Evolutionary conservation across 352 stramenopile species (phyloP).

Genomic region (Pythium plurisporium): DNA sequence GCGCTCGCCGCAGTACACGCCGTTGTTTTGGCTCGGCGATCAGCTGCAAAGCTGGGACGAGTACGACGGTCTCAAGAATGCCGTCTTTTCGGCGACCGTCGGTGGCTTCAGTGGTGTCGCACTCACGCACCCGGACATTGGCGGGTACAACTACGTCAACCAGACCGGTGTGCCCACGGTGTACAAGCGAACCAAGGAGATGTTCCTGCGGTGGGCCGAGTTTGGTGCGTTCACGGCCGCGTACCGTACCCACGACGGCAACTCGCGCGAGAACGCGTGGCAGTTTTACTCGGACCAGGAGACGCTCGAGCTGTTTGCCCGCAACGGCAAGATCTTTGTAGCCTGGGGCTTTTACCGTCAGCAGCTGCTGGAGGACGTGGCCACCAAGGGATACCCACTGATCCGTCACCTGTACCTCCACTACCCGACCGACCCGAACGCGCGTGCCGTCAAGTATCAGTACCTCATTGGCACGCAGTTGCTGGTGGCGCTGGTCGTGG

Average conservation of each 20-base stretch:
- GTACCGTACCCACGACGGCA: slow-evolving; percentile 16
- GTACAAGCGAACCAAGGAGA: slow-evolving; percentile 7
- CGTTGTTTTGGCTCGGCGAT: slow-evolving; percentile 13
- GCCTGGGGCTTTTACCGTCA: slow-evolving; percentile 14
- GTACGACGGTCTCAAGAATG: slow-evolving; percentile 17
- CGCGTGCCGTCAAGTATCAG: slow-evolving; percentile 5
- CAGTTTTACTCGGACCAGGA: slow-evolving; percentile 17
- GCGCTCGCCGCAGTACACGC: slow-evolving; percentile 14
- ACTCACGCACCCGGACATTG: slow-evolving; percentile 15
- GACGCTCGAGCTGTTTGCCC: slow-evolving; percentile 6
- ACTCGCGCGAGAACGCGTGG: slow-evolving; percentile 10
- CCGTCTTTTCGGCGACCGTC: slow-evolving; percentile 8
- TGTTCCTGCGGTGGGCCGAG: slow-evolving; percentile 15
- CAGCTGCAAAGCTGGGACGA: slow-evolving; percentile 15
- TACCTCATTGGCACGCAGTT: slow-evolving; percentile 8
- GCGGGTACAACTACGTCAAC: slow-evolving; percentile 16
- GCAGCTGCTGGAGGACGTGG: slow-evolving; percentile 4
- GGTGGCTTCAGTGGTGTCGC: slow-evolving; percentile 14
- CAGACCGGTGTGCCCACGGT: not conserved
- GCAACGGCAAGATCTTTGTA: slow-evolving; percentile 12
- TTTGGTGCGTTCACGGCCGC: slow-evolving; percentile 16
- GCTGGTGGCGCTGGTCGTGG: slow-evolving; percentile 6
- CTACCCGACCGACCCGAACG: too few species aligned
- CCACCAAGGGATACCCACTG: not conserved
- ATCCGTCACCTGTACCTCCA: slow-evolving; percentile 9